Evolutionary conservation across 768 basidiomycete species (phyloP).

Genomic region (Suillus discolor): DNA sequence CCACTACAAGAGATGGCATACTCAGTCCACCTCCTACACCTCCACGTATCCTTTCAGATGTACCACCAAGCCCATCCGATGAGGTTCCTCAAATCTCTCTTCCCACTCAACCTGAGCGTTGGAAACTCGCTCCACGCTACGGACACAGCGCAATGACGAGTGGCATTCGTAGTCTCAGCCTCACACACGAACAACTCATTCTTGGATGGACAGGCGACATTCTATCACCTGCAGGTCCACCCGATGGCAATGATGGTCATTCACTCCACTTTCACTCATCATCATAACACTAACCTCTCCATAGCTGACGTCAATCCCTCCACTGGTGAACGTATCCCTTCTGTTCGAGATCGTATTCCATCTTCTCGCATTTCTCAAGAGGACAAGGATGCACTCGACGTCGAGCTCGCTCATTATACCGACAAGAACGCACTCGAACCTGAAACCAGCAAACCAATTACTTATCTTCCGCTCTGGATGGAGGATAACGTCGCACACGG

Average conservation of each 20-base stretch:
- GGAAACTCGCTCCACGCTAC: slow-evolving; percentile 79
- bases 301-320: slow-evolving; percentile 7
- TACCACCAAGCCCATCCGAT: slow-evolving; percentile 37
- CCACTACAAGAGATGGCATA: slow-evolving; percentile 45
- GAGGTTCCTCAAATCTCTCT: slow-evolving; percentile 20
- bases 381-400: slow-evolving; percentile 68
- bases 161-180: slow-evolving; percentile 82
- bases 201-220: slow-evolving; percentile 96
- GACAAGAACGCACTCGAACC: slow-evolving; percentile 41
- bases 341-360: slow-evolving; percentile 43
- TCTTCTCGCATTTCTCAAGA: slow-evolving; percentile 53
- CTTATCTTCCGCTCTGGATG: slow-evolving; percentile 89
- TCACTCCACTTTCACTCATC: slow-evolving; percentile 9
- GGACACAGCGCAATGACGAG: slow-evolving; percentile 96
- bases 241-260: slow-evolving; percentile 28
- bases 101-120: slow-evolving; percentile 37
- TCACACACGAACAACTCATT: slow-evolving; percentile 87
- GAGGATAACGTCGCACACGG: slow-evolving; percentile 88
- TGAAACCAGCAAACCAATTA: slow-evolving; percentile 47
- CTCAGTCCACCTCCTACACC: slow-evolving; percentile 81
- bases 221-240: slow-evolving; percentile 39
- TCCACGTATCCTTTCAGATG: slow-evolving; percentile 56
- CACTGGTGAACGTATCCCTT: slow-evolving; percentile 14
- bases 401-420: slow-evolving; percentile 61
- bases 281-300: slow-evolving; percentile 9